Conservation (phyloP, 2,329 filamentous ascomycete genomes). For the Fusarium buxicola region DNA sequence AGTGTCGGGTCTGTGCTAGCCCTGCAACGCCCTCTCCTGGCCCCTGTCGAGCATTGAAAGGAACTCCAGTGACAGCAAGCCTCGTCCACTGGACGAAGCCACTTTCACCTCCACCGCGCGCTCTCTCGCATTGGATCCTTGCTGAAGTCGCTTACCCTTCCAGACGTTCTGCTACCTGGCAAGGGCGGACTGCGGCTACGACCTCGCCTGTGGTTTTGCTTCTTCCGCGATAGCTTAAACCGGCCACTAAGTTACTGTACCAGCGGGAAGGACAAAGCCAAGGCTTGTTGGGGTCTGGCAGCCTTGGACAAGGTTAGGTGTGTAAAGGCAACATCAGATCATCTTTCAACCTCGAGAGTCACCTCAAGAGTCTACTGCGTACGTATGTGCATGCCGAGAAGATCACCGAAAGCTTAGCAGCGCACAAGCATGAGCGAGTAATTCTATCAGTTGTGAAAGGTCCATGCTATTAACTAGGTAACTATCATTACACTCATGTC, state of each 20-base stretch:
- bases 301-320: neutral
- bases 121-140: conserved; percentile 7
- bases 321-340: conserved; percentile 8
- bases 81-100: no score
- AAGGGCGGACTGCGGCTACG: conserved; percentile 12
- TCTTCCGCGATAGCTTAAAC: conserved; percentile 37
- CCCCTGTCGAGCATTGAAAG: conserved; percentile 24
- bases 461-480: conserved; percentile 5
- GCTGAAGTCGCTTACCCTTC: conserved; percentile 8
- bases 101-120: no score
- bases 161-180: conserved; percentile 5
- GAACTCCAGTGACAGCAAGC: conserved; percentile 9
- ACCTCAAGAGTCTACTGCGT: no score
- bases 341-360: neutral
- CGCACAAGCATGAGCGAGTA: neutral
- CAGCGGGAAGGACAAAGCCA: conserved; percentile 10
- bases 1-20: conserved; percentile 1
- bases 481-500: neutral
- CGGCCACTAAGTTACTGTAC: conserved; percentile 29
- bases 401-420: neutral
- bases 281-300: conserved; percentile 1
- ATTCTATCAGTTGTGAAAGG: neutral
- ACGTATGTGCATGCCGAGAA: neutral
- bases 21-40: neutral
- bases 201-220: conserved; percentile 36